phyloP scores from a whole-genome alignment of 306 rosid genomes.

The cucumber (Cucumis sativus) region DNA sequence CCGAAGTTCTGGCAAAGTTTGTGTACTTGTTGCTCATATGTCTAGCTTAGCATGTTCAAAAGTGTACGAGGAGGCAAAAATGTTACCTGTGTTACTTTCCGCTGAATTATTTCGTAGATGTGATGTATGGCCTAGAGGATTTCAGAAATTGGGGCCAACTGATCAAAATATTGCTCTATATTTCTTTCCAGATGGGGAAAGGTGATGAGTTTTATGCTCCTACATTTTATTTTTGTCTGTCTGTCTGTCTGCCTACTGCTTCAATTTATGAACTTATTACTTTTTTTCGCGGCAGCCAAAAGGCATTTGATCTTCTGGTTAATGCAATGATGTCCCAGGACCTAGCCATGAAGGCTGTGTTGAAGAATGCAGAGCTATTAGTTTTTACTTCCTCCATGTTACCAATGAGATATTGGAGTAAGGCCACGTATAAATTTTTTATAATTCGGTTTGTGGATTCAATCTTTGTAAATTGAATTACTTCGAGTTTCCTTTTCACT shows the following conservation, averaged over 20 bases:
- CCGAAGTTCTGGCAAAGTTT: conserved; percentile 11
- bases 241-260: conserved; percentile 6
- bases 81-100: conserved; percentile 30
- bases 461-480: neutral
- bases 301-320: conserved; percentile 34
- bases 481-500: neutral
- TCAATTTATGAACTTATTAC: neutral
- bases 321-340: conserved; percentile 27
- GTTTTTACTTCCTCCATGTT: conserved; percentile 50
- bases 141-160: conserved; percentile 33
- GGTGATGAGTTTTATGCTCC: conserved; percentile 25
- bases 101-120: conserved; percentile 30
- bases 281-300: conserved; percentile 25
- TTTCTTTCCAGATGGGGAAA: conserved; percentile 47
- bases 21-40: conserved; percentile 50
- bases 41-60: conserved; percentile 51
- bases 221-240: neutral
- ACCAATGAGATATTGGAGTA: conserved; percentile 38
- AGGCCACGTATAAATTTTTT: conserved; percentile 11
- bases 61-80: conserved; percentile 33
- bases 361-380: conserved; percentile 48
- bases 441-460: neutral
- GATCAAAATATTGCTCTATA: conserved; percentile 51
- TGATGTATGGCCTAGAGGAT: conserved; percentile 59
- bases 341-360: conserved; percentile 36